Base-by-base conservation (phyloP, 164 flowering plant genomes). In the Aristolochia contorta region DNA sequence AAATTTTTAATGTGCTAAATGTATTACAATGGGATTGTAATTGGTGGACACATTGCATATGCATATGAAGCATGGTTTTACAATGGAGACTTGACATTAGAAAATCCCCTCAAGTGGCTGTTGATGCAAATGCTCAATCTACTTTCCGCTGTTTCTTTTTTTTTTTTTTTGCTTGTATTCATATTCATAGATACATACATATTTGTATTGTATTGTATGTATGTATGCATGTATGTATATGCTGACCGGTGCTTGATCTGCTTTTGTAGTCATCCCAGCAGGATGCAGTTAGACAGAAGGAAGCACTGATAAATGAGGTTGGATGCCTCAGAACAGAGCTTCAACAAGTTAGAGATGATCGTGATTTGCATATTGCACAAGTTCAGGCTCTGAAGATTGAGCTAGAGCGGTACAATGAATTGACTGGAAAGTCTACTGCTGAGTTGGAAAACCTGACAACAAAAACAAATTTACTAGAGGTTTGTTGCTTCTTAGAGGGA, bases 311-410 rank as follows among this genome's bases (percentile, higher is more conserved):
- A 7, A 69, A 64, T 56, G 95, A 87, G 66, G 78, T 77, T 6
- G 68, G 52, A 24, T 60, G 69, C 27, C 71, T 85, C 13, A 57
- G 80, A 47, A 78, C 63, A 8, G 89, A 87, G 30, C 49, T 87
- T 30, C 81, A 79, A 25, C 80, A 79, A 66, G 80, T 80, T 0
- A 79, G 84, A 60, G 89, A 80, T 16, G 95, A 85, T 22, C 80
- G 91, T 47, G 91, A 83, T 61, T 74, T 78, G 13, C 79, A 72
- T 52, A 62, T 58, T 16, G 20, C 62, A 32, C 74, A 78, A 56
- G 71, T 80, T 49, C 73, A 78, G 30, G 63, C 54, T 25, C 64
- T 85, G 37, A 68, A 70, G 12, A 70, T 67, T 53, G 89, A 85
- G 12, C 47, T 82, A 6, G 69, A 12, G 27, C 80, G 75, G 59